phyloP scores from a whole-genome alignment of 257 asterid genomes.

The Lycium barbarum region DNA sequence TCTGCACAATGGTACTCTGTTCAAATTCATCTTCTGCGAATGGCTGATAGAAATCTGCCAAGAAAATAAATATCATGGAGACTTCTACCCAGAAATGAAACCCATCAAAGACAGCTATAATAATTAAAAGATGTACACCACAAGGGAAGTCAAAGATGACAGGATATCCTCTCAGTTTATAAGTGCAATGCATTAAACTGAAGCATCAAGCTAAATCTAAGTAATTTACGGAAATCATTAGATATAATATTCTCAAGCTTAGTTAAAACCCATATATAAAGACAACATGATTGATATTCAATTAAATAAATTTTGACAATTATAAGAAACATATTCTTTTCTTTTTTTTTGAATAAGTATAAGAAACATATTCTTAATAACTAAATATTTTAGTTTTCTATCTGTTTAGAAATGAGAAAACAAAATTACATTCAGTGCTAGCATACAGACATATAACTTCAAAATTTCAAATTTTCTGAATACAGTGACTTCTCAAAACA shows the following conservation, averaged over 20 bases:
- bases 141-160: not conserved
- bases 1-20: conserved; percentile 67
- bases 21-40: conserved; percentile 77
- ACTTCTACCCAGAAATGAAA: not conserved
- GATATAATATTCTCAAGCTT: not conserved
- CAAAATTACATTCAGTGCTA: conserved; percentile 12
- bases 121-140: conserved; percentile 16
- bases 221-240: not conserved
- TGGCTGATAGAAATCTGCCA: conserved; percentile 85
- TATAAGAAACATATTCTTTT: conserved; percentile 11
- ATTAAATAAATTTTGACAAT: not conserved
- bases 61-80: conserved; percentile 29
- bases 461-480: not conserved
- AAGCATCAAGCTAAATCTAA: conserved; percentile 9
- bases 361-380: conserved; percentile 5
- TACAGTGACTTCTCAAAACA: not conserved
- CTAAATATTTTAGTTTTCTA: not conserved
- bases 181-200: not conserved
- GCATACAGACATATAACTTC: conserved; percentile 2
- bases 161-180: not conserved
- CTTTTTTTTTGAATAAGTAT: no score
- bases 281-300: not conserved
- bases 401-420: not conserved
- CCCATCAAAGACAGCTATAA: conserved; percentile 9
- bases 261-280: not conserved